A percentile compares a stretch with the other conserved stretches of the same genome.
Conservation (phyloP, 192 early-diverging fungal species). For the Coemansia sp. region DNA sequence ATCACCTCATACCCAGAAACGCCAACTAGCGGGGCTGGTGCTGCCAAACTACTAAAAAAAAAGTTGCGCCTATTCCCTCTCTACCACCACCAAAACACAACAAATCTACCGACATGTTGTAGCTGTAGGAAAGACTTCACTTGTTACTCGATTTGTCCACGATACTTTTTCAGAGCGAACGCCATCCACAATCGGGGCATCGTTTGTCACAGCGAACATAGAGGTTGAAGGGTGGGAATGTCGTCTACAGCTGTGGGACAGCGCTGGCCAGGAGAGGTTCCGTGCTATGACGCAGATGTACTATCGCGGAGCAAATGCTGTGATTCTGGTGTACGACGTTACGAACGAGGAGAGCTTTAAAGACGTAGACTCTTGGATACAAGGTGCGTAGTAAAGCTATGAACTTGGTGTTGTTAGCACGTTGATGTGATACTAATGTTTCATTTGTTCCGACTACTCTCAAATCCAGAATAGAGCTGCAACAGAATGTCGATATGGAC, state of each 20-base stretch:
- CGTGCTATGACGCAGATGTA: constrained; percentile 76
- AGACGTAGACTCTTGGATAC: constrained; percentile 67
- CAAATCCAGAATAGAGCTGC: constrained; percentile 57
- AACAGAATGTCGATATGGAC: constrained; percentile 63
- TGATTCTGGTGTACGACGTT: constrained; percentile 71
- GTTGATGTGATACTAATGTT: too few species aligned
- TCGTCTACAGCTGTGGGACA: constrained; percentile 75
- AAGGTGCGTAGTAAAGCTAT: constrained; percentile 18
- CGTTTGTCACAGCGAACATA: constrained; percentile 74
- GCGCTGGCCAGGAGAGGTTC: constrained; percentile 71
- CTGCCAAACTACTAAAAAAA: too few species aligned
- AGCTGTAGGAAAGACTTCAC: constrained; percentile 80
- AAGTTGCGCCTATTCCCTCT: too few species aligned
- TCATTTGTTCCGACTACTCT: background rate
- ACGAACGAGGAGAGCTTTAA: constrained; percentile 67
- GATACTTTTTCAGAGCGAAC: constrained; percentile 74
- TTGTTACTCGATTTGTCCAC: constrained; percentile 70
- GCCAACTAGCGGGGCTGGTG: too few species aligned
- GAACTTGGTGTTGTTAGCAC: too few species aligned
- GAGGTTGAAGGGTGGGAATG: constrained; percentile 74
- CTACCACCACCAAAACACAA: too few species aligned
- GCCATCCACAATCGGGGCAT: constrained; percentile 74
- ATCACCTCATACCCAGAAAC: too few species aligned
- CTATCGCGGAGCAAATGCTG: constrained; percentile 71
- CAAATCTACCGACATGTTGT: constrained; percentile 11